Conservation (phyloP, 2,329 filamentous ascomycete species). For the Diaporthe eres region DNA sequence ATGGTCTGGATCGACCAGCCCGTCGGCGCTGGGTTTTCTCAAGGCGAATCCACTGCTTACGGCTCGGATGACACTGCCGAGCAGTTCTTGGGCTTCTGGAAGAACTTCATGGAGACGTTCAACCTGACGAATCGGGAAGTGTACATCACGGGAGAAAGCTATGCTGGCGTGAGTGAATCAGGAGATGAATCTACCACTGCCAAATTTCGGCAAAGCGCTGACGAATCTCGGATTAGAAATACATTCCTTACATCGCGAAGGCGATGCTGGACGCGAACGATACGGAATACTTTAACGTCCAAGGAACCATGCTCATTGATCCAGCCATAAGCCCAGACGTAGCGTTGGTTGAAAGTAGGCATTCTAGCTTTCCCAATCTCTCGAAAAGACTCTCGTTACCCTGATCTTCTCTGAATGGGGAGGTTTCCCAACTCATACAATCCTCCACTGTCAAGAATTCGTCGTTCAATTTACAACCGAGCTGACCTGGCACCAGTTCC, state of each 20-base stretch:
- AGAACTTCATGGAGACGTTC: constrained; percentile 80
- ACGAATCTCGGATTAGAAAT: constrained; percentile 47
- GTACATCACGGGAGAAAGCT: constrained; percentile 71
- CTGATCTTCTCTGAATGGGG: constrained; percentile 18
- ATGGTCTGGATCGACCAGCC: constrained; percentile 79
- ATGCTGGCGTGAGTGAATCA: constrained; percentile 31
- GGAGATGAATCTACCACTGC: not conserved
- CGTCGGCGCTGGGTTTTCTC: constrained; percentile 74
- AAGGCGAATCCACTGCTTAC: constrained; percentile 72
- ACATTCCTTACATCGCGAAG: constrained; percentile 77
- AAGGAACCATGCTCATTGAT: constrained; percentile 38
- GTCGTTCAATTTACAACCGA: not conserved
- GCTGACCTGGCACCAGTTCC: constrained; percentile 56
- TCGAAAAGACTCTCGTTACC: fast-evolving
- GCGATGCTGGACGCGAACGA: constrained; percentile 75
- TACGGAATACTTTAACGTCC: constrained; percentile 73
- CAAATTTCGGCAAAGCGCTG: not conserved
- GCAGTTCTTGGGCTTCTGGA: constrained; percentile 82
- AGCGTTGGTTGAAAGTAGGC: constrained; percentile 52
- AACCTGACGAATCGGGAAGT: constrained; percentile 73
- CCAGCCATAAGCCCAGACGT: constrained; percentile 28
- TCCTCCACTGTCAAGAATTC: not conserved
- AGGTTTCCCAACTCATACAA: not conserved
- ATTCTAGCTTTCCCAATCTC: constrained; percentile 53
- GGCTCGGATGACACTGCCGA: constrained; percentile 75